Conservation (phyloP, 1,284 basidiomycete species). For the Rhodotorula mucilaginosa region DNA sequence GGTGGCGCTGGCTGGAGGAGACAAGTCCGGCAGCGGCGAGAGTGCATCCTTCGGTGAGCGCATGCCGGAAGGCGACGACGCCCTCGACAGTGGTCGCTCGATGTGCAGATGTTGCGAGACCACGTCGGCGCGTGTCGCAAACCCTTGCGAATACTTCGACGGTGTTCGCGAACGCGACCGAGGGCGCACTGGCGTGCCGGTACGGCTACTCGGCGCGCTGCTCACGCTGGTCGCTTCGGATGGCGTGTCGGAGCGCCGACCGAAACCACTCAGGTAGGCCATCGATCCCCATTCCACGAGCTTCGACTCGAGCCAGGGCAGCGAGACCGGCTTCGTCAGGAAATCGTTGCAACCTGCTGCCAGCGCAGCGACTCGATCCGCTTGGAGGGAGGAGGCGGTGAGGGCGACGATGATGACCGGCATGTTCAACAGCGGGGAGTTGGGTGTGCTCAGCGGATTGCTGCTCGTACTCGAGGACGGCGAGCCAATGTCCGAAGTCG, state of each 20-base stretch:
- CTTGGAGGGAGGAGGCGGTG: conserved; percentile 88
- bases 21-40: conserved; percentile 19
- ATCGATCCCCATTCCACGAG: conserved; percentile 90
- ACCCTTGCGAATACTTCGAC: conserved; percentile 6
- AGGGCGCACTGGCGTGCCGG: conserved; percentile 2
- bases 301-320: conserved; percentile 96
- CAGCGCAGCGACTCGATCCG: conserved; percentile 90
- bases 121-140: conserved; percentile 22
- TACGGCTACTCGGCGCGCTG: neutral
- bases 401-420: conserved; percentile 98
- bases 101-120: conserved; percentile 40
- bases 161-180: neutral
- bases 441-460: conserved; percentile 32
- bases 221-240: conserved; percentile 13
- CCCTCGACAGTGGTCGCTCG: conserved; percentile 19
- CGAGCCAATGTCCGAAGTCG: conserved; percentile 57
- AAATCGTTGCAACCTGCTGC: conserved; percentile 99
- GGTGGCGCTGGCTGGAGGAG: neutral
- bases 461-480: conserved; percentile 23
- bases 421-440: conserved; percentile 56
- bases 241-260: conserved; percentile 15
- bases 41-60: neutral
- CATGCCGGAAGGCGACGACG: conserved; percentile 12
- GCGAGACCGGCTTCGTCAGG: conserved; percentile 91
- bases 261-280: conserved; percentile 47